Evolutionary conservation across 257 asterid genomes (phyloP).

Genomic region (Salvia miltiorrhiza): DNA sequence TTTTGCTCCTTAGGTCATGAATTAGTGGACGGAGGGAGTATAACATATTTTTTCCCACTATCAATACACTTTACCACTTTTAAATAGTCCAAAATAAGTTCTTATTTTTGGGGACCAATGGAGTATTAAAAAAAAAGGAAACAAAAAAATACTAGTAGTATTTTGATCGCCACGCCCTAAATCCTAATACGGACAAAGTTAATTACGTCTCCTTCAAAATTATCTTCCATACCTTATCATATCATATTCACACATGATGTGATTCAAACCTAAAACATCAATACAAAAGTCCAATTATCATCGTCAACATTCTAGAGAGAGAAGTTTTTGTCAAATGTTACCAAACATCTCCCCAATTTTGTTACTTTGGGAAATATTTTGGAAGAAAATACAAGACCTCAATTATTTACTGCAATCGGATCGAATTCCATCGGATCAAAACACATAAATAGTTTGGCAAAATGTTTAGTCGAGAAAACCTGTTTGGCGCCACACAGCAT

Average conservation of each 20-base stretch:
- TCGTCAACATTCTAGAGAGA: background rate
- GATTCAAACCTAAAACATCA: background rate
- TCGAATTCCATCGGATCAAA: background rate
- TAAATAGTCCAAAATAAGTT: too few relatives aligned
- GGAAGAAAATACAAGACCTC: background rate
- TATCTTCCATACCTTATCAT: too few relatives aligned
- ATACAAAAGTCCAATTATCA: background rate
- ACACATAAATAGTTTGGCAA: background rate
- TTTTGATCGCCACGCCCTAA: background rate
- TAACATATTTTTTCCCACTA: too few relatives aligned
- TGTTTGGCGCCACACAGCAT: constrained; percentile 79
- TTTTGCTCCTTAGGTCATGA: too few relatives aligned
- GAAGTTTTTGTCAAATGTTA: background rate
- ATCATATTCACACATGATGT: background rate
- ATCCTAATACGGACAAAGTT: background rate
- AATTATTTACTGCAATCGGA: constrained; percentile 4
- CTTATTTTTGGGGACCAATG: too few relatives aligned
- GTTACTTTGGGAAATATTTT: too few relatives aligned
- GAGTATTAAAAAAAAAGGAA: too few relatives aligned
- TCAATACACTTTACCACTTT: too few relatives aligned
- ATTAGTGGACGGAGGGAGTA: too few relatives aligned
- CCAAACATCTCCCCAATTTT: background rate
- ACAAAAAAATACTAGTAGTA: too few relatives aligned
- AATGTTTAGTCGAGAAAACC: constrained; percentile 59
- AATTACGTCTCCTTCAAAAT: background rate